Evolutionary conservation across 2,329 filamentous ascomycete species (phyloP).

Genomic region (Mariannaea elegans): DNA sequence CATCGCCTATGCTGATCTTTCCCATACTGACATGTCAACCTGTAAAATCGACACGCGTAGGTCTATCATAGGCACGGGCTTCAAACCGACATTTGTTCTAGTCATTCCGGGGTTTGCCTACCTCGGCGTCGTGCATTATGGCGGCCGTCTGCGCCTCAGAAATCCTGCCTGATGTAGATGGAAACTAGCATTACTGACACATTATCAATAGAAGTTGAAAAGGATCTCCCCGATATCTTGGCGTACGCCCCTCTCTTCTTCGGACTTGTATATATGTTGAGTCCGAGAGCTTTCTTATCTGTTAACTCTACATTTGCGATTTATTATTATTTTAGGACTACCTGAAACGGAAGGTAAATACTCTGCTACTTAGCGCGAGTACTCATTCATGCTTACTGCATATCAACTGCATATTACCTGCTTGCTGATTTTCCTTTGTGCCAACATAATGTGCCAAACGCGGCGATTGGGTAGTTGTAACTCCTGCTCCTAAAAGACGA

Average conservation of each 20-base stretch:
- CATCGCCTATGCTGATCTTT: slow-evolving; percentile 4
- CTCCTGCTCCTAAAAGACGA: background rate
- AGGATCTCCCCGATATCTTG: background rate
- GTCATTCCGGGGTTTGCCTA: background rate
- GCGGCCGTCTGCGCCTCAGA: no score
- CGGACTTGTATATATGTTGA: background rate
- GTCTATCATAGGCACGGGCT: background rate
- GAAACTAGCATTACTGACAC: background rate
- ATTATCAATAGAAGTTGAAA: background rate
- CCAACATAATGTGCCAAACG: background rate
- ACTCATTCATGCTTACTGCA: slow-evolving; percentile 3
- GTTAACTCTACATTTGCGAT: background rate
- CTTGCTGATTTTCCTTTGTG: background rate
- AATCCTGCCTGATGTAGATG: no score
- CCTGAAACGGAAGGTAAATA: slow-evolving; percentile 10
- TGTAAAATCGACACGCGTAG: background rate
- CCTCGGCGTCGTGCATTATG: background rate
- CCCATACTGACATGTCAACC: background rate
- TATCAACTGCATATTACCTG: background rate
- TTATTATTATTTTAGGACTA: background rate
- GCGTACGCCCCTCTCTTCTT: background rate
- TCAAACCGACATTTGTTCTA: background rate
- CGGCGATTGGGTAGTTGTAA: background rate
- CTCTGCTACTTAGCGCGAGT: background rate
- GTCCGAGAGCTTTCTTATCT: background rate